phyloP scores from a whole-genome alignment of 768 basidiomycete genomes.

The Lactarius vividus region DNA sequence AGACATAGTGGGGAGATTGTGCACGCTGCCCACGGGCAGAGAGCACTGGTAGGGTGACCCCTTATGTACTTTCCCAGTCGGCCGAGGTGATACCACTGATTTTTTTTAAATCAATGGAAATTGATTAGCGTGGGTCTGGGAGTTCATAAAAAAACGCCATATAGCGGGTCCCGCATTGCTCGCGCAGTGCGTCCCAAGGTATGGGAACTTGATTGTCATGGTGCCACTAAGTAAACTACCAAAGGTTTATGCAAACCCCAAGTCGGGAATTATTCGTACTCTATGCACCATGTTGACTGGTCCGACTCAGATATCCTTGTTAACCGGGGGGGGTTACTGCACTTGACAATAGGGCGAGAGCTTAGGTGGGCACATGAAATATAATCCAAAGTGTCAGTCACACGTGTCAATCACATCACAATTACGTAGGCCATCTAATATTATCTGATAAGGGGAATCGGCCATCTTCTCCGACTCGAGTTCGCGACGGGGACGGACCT shows the following conservation, averaged over 20 bases:
- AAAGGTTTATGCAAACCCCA: too few relatives aligned
- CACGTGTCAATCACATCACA: too few relatives aligned
- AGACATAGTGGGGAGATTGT: constrained; percentile 10
- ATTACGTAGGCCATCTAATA: too few relatives aligned
- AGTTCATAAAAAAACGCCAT: background rate
- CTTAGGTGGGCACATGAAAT: too few relatives aligned
- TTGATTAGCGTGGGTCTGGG: background rate
- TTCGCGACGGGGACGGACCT: too few relatives aligned
- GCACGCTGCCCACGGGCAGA: background rate
- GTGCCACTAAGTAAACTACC: too few relatives aligned
- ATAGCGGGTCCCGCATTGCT: background rate
- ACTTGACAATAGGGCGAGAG: background rate
- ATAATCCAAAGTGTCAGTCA: background rate
- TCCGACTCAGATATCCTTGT: background rate
- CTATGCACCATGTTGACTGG: background rate
- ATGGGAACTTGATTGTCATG: too few relatives aligned
- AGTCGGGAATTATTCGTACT: too few relatives aligned
- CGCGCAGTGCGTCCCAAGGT: background rate
- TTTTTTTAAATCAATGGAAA: background rate
- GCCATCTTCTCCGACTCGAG: too few relatives aligned
- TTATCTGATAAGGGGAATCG: too few relatives aligned
- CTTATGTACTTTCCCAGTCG: too few relatives aligned
- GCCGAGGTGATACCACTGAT: background rate
- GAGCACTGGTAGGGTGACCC: too few relatives aligned
- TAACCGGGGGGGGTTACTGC: background rate